These are phyloP conservation scores for Leccinum longicurvipes DNA, from an alignment of 768 basidiomycete genomes.

Conservation along the genomic window DNA sequence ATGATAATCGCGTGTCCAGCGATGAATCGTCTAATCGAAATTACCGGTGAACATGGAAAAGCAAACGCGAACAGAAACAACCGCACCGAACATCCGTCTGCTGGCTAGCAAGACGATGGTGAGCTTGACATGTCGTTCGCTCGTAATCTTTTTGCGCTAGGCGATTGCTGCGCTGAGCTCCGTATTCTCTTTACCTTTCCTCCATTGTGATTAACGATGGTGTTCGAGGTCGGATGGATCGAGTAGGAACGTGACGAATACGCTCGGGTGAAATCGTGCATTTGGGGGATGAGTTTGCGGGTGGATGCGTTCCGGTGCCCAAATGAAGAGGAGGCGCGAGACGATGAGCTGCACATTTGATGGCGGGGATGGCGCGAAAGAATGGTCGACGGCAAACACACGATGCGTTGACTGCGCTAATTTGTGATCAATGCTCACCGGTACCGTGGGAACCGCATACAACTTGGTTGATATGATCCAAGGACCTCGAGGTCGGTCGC, in stretches of 20 bases:
- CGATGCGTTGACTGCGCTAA: no score
- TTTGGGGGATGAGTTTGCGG: conserved; percentile 88
- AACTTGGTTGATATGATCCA: no score
- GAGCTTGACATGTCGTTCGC: conserved; percentile 88
- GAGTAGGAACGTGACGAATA: conserved; percentile 46
- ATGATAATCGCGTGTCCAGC: conserved; percentile 80
- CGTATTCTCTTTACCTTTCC: conserved; percentile 63
- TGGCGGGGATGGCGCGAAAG: no score
- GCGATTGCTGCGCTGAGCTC: conserved; percentile 81
- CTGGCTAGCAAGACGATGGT: conserved; percentile 94
- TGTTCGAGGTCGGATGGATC: conserved; percentile 51
- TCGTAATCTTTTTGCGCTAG: conserved; percentile 70
- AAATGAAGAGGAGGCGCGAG: no score
- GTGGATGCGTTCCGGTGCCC: no score
- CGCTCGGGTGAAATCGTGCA: no score
- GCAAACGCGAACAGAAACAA: neutral
- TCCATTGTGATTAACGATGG: conserved; percentile 60
- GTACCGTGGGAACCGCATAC: no score
- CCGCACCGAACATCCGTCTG: conserved; percentile 77
- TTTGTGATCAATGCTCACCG: no score
- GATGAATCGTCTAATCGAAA: conserved; percentile 68
- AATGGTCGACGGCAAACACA: no score
- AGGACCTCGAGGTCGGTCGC: no score
- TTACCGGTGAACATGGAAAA: neutral
- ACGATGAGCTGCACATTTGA: no score